phyloP scores from a whole-genome alignment of 495 filamentous ascomycete species.

The Neurospora africana region DNA sequence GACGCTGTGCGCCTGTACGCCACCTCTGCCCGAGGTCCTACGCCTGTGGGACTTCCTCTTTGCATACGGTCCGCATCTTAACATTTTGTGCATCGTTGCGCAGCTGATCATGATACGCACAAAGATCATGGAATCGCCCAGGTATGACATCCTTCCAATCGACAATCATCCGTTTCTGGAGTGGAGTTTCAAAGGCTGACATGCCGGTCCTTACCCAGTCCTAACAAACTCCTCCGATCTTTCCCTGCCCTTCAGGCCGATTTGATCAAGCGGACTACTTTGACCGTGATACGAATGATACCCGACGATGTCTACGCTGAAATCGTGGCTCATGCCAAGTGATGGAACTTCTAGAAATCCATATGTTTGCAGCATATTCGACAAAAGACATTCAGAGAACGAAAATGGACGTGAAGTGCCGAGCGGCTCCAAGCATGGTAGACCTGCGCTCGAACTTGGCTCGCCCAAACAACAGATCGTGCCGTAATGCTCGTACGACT shows the following conservation, averaged over 20 bases:
- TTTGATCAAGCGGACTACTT: slow-evolving; percentile 66
- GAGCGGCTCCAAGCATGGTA: background rate
- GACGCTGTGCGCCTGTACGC: slow-evolving; percentile 91
- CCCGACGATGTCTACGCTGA: slow-evolving; percentile 82
- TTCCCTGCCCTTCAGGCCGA: slow-evolving; percentile 78
- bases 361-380: background rate
- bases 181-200: slow-evolving; percentile 4
- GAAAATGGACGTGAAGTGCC: background rate
- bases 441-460: background rate
- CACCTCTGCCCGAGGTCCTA: slow-evolving; percentile 90
- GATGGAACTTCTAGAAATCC: background rate
- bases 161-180: background rate
- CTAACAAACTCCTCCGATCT: slow-evolving; percentile 81
- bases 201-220: slow-evolving; percentile 39
- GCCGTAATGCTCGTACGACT: background rate
- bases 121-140: slow-evolving; percentile 66
- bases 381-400: background rate
- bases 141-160: slow-evolving; percentile 41
- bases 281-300: slow-evolving; percentile 73
- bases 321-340: slow-evolving; percentile 78
- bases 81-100: slow-evolving; percentile 95
- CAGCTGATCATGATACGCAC: slow-evolving; percentile 84
- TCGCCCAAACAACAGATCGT: background rate
- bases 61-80: slow-evolving; percentile 87
- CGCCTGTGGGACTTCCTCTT: slow-evolving; percentile 98